Evolutionary conservation across 2,329 filamentous ascomycete species (phyloP), one percentile per base, ranked within the genome.

Genomic region (Didymellaceae sp.): DNA sequence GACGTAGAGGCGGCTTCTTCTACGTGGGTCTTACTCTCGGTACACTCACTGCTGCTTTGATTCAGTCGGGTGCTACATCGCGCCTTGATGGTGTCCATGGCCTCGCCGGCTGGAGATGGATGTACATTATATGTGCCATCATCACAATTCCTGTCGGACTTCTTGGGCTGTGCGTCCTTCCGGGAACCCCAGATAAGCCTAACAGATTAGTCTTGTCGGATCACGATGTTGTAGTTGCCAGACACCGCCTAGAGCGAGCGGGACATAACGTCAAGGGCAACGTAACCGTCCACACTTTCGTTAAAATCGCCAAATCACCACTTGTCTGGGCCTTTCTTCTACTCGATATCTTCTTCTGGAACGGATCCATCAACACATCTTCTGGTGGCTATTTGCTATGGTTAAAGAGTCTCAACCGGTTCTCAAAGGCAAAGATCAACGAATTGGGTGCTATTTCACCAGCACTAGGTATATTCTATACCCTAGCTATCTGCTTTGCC

Each of bases 341-440:
- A 1, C 72, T 82, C 22, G 78, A 82, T 37, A 73, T 82, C 5
- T 72, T 85, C 18, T 85, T 85, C 67, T 85, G 80, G 79, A 84
- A 84, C 50, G 74, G 76, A 5, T 67, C 76, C n/a, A 52, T 64
- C 54, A 78, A 81, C 37, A 77, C 75, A 1, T 74, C 65, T 6
- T 71, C 76, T 1, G 82, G 80, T 2, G 78, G 75, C 0, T 85
- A 80, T 50, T 63, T 84, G 2, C 73, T 86, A 0, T 86, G 82
- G 82, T 70, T 86, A 37, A 85, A 85, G 66, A 81, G 78, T 46
- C 59, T 85, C 11, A 65, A 76, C 1, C 72, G 79, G 2, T 84
- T 77, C 60, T 73, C 75, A 0, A 71, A 72, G 0, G 68, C 77
- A 1, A 71, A 71, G 10, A 64, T 84, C 39, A 84, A 83, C 58